Evolutionary conservation across 2,329 filamentous ascomycete species (phyloP).

Genomic region (Aspergillus niger): DNA sequence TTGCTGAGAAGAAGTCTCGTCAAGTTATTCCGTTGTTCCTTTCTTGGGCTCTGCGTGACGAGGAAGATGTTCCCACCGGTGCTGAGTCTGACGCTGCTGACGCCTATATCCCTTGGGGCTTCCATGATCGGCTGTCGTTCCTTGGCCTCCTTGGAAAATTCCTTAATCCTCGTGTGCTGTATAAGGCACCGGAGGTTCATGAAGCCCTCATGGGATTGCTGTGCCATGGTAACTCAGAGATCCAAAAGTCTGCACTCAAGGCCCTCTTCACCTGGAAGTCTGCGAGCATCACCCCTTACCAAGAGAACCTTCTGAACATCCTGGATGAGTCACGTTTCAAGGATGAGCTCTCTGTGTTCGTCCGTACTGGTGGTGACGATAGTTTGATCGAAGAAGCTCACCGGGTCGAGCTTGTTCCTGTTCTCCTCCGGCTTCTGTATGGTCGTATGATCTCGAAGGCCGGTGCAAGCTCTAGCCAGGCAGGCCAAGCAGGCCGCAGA

Average conservation of each 20-base stretch:
- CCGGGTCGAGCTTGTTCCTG: slow-evolving; percentile 73
- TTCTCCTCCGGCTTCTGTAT: slow-evolving; percentile 84
- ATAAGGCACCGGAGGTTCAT: slow-evolving; percentile 74
- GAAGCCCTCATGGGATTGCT: slow-evolving; percentile 72
- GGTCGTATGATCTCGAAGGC: slow-evolving; percentile 84
- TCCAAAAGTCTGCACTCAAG: slow-evolving; percentile 83
- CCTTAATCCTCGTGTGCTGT: slow-evolving; percentile 81
- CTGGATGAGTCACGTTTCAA: slow-evolving; percentile 90
- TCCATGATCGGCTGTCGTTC: slow-evolving; percentile 76
- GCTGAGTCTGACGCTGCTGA: slow-evolving; percentile 21
- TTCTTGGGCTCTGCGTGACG: slow-evolving; percentile 68
- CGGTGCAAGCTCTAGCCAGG: slow-evolving; percentile 72
- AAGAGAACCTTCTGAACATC: slow-evolving; percentile 81
- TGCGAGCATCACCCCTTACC: slow-evolving; percentile 71
- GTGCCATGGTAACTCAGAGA: slow-evolving; percentile 84
- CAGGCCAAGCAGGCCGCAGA: slow-evolving; percentile 78
- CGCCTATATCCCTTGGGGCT: slow-evolving; percentile 44
- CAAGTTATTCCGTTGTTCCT: slow-evolving; percentile 83
- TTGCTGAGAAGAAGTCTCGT: slow-evolving; percentile 85
- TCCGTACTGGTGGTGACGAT: slow-evolving; percentile 68
- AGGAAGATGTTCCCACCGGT: slow-evolving; percentile 39
- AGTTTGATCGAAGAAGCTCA: slow-evolving; percentile 74
- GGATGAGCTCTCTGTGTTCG: slow-evolving; percentile 87
- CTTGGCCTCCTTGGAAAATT: slow-evolving; percentile 82
- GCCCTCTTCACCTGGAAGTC: slow-evolving; percentile 89